phyloP scores from a whole-genome alignment of 176 grass and related monocot species.

The Carex kokanica region DNA sequence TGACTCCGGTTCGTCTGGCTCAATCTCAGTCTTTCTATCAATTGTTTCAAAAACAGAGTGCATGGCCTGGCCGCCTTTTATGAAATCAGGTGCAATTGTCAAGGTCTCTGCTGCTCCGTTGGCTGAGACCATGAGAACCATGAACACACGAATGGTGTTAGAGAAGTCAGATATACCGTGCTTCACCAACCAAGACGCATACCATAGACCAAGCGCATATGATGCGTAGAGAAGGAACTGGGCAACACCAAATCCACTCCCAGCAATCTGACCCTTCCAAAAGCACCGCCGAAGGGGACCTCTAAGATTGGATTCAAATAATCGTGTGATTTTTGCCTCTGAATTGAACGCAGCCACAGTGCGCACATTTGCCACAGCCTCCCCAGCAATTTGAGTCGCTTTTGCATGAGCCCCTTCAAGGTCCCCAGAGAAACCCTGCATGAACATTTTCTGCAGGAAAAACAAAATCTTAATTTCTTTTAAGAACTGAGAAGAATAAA shows the following conservation, averaged over 20 bases:
- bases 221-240: constrained; percentile 90
- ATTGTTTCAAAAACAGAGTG: constrained; percentile 76
- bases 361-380: constrained; percentile 79
- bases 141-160: constrained; percentile 84
- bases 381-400: constrained; percentile 84
- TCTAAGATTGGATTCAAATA: constrained; percentile 67
- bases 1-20: constrained; percentile 68
- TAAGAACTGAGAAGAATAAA: neutral
- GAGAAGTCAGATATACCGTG: constrained; percentile 90
- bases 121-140: constrained; percentile 96
- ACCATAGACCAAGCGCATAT: constrained; percentile 80
- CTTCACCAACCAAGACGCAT: constrained; percentile 81
- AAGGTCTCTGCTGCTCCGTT: constrained; percentile 90
- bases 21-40: constrained; percentile 71
- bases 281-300: constrained; percentile 74
- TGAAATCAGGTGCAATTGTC: constrained; percentile 85
- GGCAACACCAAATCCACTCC: constrained; percentile 72
- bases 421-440: constrained; percentile 87
- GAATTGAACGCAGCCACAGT: constrained; percentile 86
- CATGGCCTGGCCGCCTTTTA: constrained; percentile 85
- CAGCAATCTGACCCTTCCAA: constrained; percentile 92
- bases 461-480: neutral
- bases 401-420: constrained; percentile 73
- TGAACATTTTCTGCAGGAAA: constrained; percentile 83
- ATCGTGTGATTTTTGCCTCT: constrained; percentile 61